Evolutionary conservation across 805 yeast genomes (phyloP).

Genomic region (Ogataea pignaliae): DNA sequence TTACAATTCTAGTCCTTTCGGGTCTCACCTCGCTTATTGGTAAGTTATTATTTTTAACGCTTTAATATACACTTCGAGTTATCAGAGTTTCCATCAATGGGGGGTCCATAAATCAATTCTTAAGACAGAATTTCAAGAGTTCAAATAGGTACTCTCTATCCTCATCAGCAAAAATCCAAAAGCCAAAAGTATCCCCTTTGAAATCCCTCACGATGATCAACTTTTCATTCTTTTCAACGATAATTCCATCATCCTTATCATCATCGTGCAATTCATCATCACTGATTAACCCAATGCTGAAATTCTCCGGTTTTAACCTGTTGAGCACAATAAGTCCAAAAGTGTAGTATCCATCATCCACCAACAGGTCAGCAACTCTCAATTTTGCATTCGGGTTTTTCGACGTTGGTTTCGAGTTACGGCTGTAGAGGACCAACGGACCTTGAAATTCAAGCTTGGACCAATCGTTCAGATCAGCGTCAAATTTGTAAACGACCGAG

Average conservation of each 20-base stretch:
- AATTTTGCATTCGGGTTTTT: constrained; percentile 3
- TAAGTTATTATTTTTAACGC: too few species aligned
- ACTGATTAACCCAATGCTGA: constrained; percentile 64
- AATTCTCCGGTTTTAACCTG: constrained; percentile 63
- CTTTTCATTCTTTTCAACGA: constrained; percentile 64
- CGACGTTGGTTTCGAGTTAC: constrained; percentile 13
- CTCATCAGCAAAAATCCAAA: constrained; percentile 70
- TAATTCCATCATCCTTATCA: constrained; percentile 40
- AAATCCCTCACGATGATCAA: constrained; percentile 65
- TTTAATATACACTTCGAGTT: too few species aligned
- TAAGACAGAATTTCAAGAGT: constrained; percentile 26
- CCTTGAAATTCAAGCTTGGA: constrained; percentile 67
- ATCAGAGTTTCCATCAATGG: too few species aligned
- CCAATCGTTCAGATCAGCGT: constrained; percentile 59
- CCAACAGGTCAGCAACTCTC: constrained; percentile 28
- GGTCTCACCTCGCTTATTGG: too few species aligned
- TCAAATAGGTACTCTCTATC: constrained; percentile 60
- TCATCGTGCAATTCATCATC: constrained; percentile 33
- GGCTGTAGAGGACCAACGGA: constrained; percentile 54
- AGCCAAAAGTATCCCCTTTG: constrained; percentile 67
- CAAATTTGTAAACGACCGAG: constrained; percentile 65
- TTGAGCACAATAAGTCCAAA: constrained; percentile 71
- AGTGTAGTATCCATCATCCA: constrained; percentile 40
- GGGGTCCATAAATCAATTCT: constrained; percentile 5
- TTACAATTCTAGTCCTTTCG: too few species aligned